phyloP scores from a whole-genome alignment of 176 grass and related monocot species.

The Urochloa ruziziensis region DNA sequence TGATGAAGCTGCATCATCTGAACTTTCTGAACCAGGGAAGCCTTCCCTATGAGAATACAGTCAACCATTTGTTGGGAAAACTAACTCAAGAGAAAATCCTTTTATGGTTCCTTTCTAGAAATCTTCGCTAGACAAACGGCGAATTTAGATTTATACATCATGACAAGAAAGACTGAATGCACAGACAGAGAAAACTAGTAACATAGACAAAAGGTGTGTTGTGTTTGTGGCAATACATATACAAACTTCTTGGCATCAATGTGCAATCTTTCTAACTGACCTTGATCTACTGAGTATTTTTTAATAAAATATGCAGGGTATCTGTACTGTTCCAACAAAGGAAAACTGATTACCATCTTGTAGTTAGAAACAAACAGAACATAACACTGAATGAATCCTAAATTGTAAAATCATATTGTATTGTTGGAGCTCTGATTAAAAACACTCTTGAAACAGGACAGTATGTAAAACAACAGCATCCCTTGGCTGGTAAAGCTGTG shows the following conservation, averaged over 20 bases:
- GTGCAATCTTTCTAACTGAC: neutral
- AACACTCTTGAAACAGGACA: neutral
- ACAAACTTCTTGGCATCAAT: neutral
- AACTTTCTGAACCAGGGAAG: neutral
- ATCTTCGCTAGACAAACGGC: neutral
- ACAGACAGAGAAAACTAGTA: neutral
- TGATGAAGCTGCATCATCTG: neutral
- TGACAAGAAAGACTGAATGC: neutral
- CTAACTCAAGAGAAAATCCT: neutral
- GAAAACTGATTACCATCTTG: neutral
- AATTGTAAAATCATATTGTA: neutral
- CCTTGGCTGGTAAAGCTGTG: neutral
- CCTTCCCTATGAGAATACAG: neutral
- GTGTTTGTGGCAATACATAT: too few relatives aligned
- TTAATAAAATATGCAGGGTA: neutral
- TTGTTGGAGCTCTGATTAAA: neutral
- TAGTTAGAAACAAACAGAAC: neutral
- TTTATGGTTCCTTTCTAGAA: neutral
- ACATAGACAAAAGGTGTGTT: neutral
- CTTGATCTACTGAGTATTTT: neutral
- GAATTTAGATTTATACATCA: neutral
- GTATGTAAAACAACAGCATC: neutral
- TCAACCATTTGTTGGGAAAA: neutral
- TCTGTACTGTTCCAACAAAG: neutral
- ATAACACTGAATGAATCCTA: neutral